A percentile compares a stretch with the other conserved stretches of the same genome.
phyloP scores from a whole-genome alignment of 345 rosid species.

The Excoecaria agallocha region DNA sequence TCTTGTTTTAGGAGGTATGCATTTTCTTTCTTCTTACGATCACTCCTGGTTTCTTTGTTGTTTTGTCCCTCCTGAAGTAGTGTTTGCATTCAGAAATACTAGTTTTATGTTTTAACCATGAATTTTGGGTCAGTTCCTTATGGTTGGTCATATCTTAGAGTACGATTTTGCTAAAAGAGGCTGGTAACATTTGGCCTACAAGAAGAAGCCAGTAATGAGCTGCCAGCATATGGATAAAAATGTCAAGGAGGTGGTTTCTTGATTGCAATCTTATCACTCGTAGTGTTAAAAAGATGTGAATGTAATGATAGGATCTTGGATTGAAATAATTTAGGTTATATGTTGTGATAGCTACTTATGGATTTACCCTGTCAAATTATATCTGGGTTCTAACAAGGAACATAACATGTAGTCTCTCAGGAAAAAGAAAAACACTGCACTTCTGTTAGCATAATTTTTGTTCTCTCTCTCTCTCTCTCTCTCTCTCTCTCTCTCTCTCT shows the following conservation, averaged over 20 bases:
- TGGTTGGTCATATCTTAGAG: not conserved
- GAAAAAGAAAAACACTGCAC: not conserved
- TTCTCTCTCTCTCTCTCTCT: not conserved
- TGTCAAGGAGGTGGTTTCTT: not conserved
- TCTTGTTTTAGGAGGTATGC: conserved; percentile 90
- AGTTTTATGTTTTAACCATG: not conserved
- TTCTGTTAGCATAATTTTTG: not conserved
- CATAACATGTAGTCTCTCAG: too few species aligned
- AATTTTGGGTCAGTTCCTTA: not conserved
- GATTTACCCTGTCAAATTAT: not conserved
- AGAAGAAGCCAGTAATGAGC: not conserved
- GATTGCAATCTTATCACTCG: not conserved
- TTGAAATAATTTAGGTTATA: not conserved
- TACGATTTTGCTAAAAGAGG: not conserved
- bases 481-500: too few species aligned
- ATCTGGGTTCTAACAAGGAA: not conserved
- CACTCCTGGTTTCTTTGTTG: not conserved
- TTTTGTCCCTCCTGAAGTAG: not conserved
- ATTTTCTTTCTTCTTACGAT: not conserved
- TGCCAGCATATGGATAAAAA: not conserved
- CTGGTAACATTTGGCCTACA: not conserved
- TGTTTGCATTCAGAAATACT: not conserved
- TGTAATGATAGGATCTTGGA: not conserved
- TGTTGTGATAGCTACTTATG: not conserved
- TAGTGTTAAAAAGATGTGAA: not conserved